Evolutionary conservation across 176 grass and related monocot species (phyloP), one percentile per base, ranked within the genome.

Genomic region (Ensete ventricosum): DNA sequence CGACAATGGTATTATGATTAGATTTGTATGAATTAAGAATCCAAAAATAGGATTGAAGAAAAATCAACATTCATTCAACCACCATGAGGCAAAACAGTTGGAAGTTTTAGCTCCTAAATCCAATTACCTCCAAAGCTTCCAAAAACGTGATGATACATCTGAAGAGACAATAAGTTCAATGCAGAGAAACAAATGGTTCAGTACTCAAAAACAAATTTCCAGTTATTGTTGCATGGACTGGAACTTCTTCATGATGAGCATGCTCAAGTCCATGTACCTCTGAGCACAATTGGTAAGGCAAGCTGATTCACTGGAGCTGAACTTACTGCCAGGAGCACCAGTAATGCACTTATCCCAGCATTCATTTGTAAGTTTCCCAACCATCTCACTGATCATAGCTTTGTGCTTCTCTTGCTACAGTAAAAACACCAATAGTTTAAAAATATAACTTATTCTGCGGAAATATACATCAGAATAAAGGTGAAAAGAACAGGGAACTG

Each of bases 341-440:
- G 85, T 95, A 55, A 96, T 67, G 67, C 92, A 96, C 59, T 89
- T 96, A 69, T 92, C 92, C 92, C 92, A 96, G 84, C 92, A 96
- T 49, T 77, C 69, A 19, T 79, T 73, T 8, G 89, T 92, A n/a
- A 96, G 26, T 76, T 96, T 91, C 1, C 89, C 88, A 22, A 92
- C 73, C 20, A 92, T 29, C 82, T 96, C 86, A 50, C 89, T 92
- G 17, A 64, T 53, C 78, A 87, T 55, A 1, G 89, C 92, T 84
- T 89, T 96, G 53, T 20, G 84, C 53, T 79, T 87, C 80, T 96
- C 92, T 77, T 89, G 86, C 89, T 96, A 29, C 53, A 74, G 21
- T 11, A 54, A 74, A 1, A 52, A 14, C 4, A 14, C 22, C 55
- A 29, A 55, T 58, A 9, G 1, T 74, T 9, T 74, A 29, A 53